Base-by-base conservation (phyloP, 2,329 filamentous ascomycete genomes). In the Calonectria montana region DNA sequence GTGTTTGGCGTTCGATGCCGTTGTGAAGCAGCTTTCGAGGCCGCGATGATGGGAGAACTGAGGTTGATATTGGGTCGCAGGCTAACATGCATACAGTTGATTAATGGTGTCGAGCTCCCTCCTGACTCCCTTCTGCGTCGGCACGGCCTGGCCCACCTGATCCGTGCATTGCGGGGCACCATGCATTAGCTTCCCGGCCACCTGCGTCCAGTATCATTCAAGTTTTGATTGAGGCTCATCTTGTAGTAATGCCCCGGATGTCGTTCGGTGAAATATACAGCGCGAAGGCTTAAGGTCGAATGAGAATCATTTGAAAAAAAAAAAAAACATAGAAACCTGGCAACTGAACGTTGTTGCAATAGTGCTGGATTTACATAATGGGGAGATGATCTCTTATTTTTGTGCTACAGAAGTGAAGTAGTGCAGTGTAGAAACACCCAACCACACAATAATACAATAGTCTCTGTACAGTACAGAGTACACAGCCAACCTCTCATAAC, bases 101-200 rank as follows among this genome's bases (percentile, higher is more conserved):
- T 39, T 59, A 12, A 47, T n/a, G 13, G 57, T 71, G 68, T 71
- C 69, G 72, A 73, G 75, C 75, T 76, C 41, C 43, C 31, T 23
- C 43, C 43, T 47, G 43, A 47, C 43, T 47, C 43, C n/a, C 41
- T 21, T 23, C n/a, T 47, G n/a, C 21, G 43, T 35, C 16, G 57
- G 72, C 69, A 71, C 74, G 77, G 78, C 77, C 74, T 77, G 77
- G 77, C 73, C 75, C 76, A 73, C 73, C 67, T 76, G 79, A 78
- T 80, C 80, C 75, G 79, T 80, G 80, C 79, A 53, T 69, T 67
- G 73, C 76, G 77, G 71, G 62, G 71, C 73, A 72, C 70, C 23
- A 59, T 71, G 67, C 70, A 74, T 73, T 69, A 69, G 67, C 21
- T 55, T 43, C 61, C 18, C n/a, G 21, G 18, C 31, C 43, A 25